These are phyloP conservation scores for Trichomonas vaginalis DNA, from an alignment of 208 protist genomes.

Conservation along the genomic window DNA sequence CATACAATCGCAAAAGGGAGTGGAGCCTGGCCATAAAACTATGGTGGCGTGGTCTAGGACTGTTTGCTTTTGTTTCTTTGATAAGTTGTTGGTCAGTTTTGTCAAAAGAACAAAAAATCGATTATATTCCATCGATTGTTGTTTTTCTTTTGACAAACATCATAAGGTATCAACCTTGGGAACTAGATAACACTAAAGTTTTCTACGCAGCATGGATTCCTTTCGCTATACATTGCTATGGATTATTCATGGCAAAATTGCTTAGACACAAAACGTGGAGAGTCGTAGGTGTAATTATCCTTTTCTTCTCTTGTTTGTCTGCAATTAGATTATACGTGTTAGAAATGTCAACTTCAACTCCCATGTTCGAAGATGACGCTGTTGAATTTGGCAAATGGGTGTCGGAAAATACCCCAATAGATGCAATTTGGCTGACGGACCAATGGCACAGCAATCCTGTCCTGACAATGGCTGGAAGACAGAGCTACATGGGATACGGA, in stretches of 20 bases:
- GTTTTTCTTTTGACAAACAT: not conserved
- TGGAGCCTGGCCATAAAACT: not conserved
- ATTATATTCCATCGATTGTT: not conserved
- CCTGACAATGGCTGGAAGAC: not conserved
- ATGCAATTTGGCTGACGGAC: not conserved
- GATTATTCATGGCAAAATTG: not conserved
- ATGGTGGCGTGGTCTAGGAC: not conserved
- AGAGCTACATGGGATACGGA: not conserved
- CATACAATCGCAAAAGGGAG: not conserved
- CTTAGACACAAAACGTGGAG: not conserved
- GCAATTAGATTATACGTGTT: not conserved
- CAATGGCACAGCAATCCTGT: not conserved
- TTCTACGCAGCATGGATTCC: not conserved
- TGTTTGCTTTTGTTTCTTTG: not conserved
- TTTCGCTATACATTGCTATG: not conserved
- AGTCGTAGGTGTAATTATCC: not conserved
- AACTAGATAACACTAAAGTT: not conserved
- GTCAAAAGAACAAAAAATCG: not conserved
- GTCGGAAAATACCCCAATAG: not conserved
- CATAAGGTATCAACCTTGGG: not conserved
- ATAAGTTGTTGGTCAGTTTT: not conserved
- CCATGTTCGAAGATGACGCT: not conserved
- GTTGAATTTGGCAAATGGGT: not conserved
- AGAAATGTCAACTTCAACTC: not conserved
- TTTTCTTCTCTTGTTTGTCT: not conserved